Evolutionary conservation across 2,329 filamentous ascomycete species (phyloP).

Genomic region (Penicillium sp.): DNA sequence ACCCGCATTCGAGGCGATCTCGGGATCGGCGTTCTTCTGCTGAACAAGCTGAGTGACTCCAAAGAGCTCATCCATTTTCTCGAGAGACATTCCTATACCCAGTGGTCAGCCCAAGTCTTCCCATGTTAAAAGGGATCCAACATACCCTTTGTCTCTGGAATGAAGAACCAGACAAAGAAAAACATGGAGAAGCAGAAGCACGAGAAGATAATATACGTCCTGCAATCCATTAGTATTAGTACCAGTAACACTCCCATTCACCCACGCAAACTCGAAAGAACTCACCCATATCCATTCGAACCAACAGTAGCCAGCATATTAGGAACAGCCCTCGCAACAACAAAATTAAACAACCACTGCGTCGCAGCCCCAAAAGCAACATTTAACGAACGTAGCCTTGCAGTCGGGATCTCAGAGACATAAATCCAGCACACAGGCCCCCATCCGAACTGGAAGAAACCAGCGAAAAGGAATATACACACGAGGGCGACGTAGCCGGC

Average conservation of each 20-base stretch:
- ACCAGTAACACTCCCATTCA: too few species aligned
- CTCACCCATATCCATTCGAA: constrained; percentile 53
- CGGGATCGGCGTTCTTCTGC: constrained; percentile 25
- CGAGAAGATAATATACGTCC: constrained; percentile 72
- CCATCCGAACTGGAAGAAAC: constrained; percentile 72
- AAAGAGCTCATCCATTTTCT: constrained; percentile 70
- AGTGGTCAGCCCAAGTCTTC: neutral
- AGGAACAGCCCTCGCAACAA: constrained; percentile 69
- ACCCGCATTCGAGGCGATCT: constrained; percentile 12
- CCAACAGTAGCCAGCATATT: constrained; percentile 67
- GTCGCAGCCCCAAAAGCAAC: constrained; percentile 70
- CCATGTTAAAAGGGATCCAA: neutral
- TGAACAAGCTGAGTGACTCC: constrained; percentile 57
- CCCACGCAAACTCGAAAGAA: too few species aligned
- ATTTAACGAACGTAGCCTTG: constrained; percentile 67
- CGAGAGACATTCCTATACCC: constrained; percentile 53
- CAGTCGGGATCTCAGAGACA: constrained; percentile 71
- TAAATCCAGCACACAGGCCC: constrained; percentile 75
- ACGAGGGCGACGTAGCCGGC: constrained; percentile 73
- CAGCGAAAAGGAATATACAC: constrained; percentile 74
- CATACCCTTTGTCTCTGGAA: constrained; percentile 74
- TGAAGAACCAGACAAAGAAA: constrained; percentile 68
- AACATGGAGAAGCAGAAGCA: constrained; percentile 69
- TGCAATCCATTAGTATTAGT: constrained; percentile 54
- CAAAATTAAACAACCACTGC: constrained; percentile 76